Percentiles rank a stretch among this genome's conserved stretches.
These are phyloP conservation scores for Phytophthora melonis DNA, from an alignment of 352 stramenopile species.

Conservation along the genomic window DNA sequence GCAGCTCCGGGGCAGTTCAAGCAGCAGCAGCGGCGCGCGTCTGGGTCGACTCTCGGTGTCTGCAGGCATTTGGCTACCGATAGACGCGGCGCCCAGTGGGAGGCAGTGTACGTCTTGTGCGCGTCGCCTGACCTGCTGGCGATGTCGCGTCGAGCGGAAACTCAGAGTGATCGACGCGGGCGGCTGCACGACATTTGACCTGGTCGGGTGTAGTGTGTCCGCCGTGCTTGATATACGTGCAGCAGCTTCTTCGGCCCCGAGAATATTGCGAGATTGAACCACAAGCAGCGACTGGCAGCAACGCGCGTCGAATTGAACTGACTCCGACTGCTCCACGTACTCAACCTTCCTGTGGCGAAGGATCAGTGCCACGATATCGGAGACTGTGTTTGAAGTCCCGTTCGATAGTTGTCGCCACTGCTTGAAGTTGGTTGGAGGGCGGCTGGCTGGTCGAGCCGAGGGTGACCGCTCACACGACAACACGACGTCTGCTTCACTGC, in stretches of 20 bases:
- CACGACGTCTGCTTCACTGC: neutral
- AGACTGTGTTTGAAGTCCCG: conserved; percentile 21
- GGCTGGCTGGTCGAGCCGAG: conserved; percentile 1
- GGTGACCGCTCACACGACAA: conserved; percentile 1
- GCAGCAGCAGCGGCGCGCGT: conserved; percentile 26
- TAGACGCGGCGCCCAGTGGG: conserved; percentile 13
- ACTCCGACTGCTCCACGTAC: neutral
- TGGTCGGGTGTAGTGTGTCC: conserved; percentile 21
- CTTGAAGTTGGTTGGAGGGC: conserved; percentile 21
- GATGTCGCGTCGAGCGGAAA: conserved; percentile 15
- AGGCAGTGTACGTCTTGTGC: conserved; percentile 24
- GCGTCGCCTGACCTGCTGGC: conserved; percentile 26
- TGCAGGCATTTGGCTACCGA: conserved; percentile 22
- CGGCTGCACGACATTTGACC: conserved; percentile 19
- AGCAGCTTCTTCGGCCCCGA: conserved; percentile 5
- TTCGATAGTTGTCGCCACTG: conserved; percentile 17
- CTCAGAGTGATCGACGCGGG: conserved; percentile 20
- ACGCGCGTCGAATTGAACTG: neutral
- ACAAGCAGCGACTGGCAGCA: conserved; percentile 6
- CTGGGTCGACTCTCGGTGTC: conserved; percentile 8
- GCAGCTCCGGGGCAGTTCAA: conserved; percentile 10
- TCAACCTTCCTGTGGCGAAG: neutral
- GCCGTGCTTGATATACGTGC: conserved; percentile 26
- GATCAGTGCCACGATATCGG: conserved; percentile 16
- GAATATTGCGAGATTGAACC: conserved; percentile 15